Evolutionary conservation across 305 asterid species (phyloP).

Genomic region (Fraxinus ornus): DNA sequence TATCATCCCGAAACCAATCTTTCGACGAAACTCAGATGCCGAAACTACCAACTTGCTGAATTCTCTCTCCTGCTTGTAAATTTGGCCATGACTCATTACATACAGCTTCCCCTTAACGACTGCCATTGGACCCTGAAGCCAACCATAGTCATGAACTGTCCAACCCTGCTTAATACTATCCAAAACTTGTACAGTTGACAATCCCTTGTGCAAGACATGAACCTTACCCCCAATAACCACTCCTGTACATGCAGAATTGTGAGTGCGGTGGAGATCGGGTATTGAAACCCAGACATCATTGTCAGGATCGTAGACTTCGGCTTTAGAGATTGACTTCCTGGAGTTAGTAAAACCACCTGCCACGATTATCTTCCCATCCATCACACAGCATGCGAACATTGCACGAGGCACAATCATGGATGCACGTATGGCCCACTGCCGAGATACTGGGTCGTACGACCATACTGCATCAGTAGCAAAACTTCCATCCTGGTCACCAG

Average conservation of each 20-base stretch:
- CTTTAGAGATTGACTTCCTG: constrained; percentile 85
- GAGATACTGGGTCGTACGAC: constrained; percentile 70
- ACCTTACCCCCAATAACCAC: constrained; percentile 74
- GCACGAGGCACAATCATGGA: constrained; percentile 92
- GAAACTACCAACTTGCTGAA: constrained; percentile 55
- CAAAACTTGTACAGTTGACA: constrained; percentile 77
- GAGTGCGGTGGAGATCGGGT: constrained; percentile 82
- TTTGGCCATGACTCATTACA: constrained; percentile 80
- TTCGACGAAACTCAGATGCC: constrained; percentile 78
- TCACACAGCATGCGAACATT: constrained; percentile 91
- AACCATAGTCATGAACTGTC: constrained; percentile 76
- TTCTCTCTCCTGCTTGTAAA: constrained; percentile 74
- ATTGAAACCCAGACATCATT: constrained; percentile 72
- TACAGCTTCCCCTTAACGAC: constrained; percentile 82
- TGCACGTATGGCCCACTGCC: constrained; percentile 65
- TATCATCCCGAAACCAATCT: constrained; percentile 82
- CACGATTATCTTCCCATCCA: constrained; percentile 87
- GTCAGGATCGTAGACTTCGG: constrained; percentile 90
- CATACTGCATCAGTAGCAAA: constrained; percentile 92
- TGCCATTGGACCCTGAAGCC: constrained; percentile 97
- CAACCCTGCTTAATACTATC: constrained; percentile 69
- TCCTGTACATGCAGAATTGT: constrained; percentile 85
- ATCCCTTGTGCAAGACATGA: constrained; percentile 90
- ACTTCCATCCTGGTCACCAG: constrained; percentile 95
- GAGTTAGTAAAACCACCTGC: constrained; percentile 94